Conservation (phyloP, 805 yeast genomes). For the Suhomyces kilbournensis region DNA sequence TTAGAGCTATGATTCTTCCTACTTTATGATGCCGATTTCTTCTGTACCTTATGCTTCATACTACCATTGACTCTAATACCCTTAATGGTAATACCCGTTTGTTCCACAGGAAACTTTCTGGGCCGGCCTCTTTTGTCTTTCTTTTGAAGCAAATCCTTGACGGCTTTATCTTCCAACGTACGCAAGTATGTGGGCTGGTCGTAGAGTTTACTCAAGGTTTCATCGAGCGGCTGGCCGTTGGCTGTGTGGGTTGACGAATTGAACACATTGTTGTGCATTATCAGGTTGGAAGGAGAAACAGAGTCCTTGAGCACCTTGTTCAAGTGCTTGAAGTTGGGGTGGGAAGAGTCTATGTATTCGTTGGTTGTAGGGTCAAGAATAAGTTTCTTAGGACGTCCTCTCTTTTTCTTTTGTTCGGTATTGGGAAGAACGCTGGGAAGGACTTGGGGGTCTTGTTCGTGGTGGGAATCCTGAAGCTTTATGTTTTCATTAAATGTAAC, state of each 20-base stretch:
- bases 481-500: neutral
- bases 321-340: slow-evolving; percentile 40
- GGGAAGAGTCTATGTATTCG: slow-evolving; percentile 39
- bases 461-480: neutral
- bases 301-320: slow-evolving; percentile 26
- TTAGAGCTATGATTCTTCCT: no score
- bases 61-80: slow-evolving; percentile 41
- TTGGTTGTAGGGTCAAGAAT: slow-evolving; percentile 42
- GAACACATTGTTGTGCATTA: slow-evolving; percentile 3
- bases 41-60: slow-evolving; percentile 8
- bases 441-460: neutral
- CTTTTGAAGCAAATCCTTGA: slow-evolving; percentile 32
- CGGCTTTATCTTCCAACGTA: slow-evolving; percentile 30
- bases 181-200: slow-evolving; percentile 30
- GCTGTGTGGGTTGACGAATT: neutral
- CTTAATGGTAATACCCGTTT: slow-evolving; percentile 42
- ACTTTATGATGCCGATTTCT: slow-evolving; percentile 1
- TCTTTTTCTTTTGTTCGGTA: slow-evolving; percentile 24
- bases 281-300: neutral
- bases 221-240: slow-evolving; percentile 2
- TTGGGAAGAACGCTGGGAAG: neutral
- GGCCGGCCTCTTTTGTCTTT: slow-evolving; percentile 52
- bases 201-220: slow-evolving; percentile 16
- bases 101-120: slow-evolving; percentile 47
- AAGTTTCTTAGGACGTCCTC: slow-evolving; percentile 43